Conservation (phyloP, 495 filamentous ascomycete species). For the Penicillium roqueforti region DNA sequence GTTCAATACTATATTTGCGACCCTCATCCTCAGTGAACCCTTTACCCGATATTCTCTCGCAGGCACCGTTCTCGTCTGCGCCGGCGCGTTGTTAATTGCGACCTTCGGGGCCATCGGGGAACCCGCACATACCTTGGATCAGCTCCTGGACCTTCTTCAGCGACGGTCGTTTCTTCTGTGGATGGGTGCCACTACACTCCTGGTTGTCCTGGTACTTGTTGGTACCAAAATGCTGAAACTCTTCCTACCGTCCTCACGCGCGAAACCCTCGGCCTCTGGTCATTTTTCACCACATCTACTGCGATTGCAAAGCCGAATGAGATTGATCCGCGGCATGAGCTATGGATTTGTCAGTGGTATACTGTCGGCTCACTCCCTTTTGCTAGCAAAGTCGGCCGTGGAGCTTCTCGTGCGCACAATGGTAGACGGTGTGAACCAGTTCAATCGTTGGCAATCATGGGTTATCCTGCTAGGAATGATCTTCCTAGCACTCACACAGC, state of each 20-base stretch:
- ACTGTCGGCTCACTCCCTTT: constrained; percentile 84
- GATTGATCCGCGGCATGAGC: constrained; percentile 80
- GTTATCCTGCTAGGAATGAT: constrained; percentile 81
- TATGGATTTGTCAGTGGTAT: constrained; percentile 91
- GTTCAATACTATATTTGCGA: constrained; percentile 97
- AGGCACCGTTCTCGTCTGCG: constrained; percentile 82
- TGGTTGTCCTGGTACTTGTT: constrained; percentile 65
- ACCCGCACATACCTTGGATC: constrained; percentile 80
- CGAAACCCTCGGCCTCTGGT: constrained; percentile 25
- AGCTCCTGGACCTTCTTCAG: constrained; percentile 73
- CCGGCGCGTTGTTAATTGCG: constrained; percentile 83
- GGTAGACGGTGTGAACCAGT: constrained; percentile 84
- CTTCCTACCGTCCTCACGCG: constrained; percentile 36
- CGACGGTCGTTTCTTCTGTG: constrained; percentile 78
- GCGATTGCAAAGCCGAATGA: constrained; percentile 48
- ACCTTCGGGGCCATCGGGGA: constrained; percentile 94
- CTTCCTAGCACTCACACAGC: constrained; percentile 77
- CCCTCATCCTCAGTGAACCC: constrained; percentile 85
- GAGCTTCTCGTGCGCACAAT: constrained; percentile 94
- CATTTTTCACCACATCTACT: constrained; percentile 44
- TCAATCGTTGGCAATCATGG: constrained; percentile 97
- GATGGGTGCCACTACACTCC: constrained; percentile 73
- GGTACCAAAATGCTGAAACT: constrained; percentile 55
- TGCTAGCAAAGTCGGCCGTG: constrained; percentile 94
- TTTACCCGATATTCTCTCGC: constrained; percentile 89